Base-by-base conservation (phyloP, 345 rosid genomes). In the Gossypium rotundifolium region DNA sequence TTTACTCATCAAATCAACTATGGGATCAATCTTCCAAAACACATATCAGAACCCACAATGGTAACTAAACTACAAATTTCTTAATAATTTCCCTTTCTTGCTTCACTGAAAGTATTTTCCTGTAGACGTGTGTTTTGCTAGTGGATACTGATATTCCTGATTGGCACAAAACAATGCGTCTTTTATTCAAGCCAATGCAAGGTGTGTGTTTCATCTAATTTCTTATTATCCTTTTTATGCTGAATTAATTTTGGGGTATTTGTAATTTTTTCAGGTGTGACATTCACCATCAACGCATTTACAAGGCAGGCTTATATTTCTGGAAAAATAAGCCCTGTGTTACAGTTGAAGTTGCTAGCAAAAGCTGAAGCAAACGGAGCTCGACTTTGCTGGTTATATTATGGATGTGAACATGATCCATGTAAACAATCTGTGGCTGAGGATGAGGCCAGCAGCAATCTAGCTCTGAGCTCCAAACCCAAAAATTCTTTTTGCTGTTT, bases 61-160 rank as follows among this genome's bases (percentile, higher is more conserved):
- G 70, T 65, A 65, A 65, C 51, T 10, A 65, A 42, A 42, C 10
- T 65, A 65, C 0, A 42, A 33, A n/a, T 9, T 17, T 64, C 66
- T 17, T 40, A 3, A 16, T 0, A 1, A 44, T 38, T 38, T 7
- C 48, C 8, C 0, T 29, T 29, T 7, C 14, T 18, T 18, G 18
- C 13, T 64, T n/a, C 20, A 59, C 10, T 38, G 23, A 38, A 9
- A 64, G 10, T n/a, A 17, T 64, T 17, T 40, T 40, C 49, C 14
- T 64, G 49, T 48, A 63, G 48, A 63, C n/a, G 10, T 38, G 68
- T 63, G 48, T 63, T 63, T 63, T 63, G 68, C 68, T 38, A n/a
- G 68, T 63, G 68, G 68, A 63, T 63, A 63, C 68, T 63, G 68
- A 63, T 63, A 38, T 63, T 63, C 68, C 68, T 63, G 14, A 13